phyloP scores from a whole-genome alignment of 2,329 filamentous ascomycete genomes.

The Diplocarpon mali region DNA sequence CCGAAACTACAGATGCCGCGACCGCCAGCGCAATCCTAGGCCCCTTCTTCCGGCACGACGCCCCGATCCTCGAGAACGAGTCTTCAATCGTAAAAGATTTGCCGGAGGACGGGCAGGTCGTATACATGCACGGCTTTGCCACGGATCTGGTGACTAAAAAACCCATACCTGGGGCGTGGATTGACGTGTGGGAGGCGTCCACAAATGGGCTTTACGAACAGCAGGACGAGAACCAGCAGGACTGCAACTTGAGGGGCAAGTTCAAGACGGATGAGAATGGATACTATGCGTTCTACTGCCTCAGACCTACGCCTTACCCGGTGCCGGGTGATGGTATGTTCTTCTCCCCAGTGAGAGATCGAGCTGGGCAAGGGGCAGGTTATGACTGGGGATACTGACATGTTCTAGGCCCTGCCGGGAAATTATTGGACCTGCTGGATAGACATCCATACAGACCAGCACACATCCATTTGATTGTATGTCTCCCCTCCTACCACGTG shows the following conservation, averaged over 20 bases:
- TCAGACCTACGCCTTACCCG: slow-evolving; percentile 34
- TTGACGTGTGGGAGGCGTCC: slow-evolving; percentile 55
- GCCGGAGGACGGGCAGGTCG: slow-evolving; percentile 34
- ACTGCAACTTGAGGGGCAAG: slow-evolving; percentile 51
- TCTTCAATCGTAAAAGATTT: slow-evolving; percentile 42
- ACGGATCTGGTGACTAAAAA: slow-evolving; percentile 42
- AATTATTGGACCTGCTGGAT: slow-evolving; percentile 45
- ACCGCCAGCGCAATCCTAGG: slow-evolving; percentile 47
- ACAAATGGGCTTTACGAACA: slow-evolving; percentile 49
- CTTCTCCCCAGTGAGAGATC: background rate
- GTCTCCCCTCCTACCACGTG: slow-evolving; percentile 12
- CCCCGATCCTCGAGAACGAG: slow-evolving; percentile 43
- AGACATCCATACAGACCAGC: slow-evolving; percentile 50
- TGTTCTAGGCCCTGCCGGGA: slow-evolving; percentile 40
- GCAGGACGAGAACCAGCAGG: slow-evolving; percentile 49
- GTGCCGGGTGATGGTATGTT: slow-evolving; percentile 24
- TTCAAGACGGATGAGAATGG: slow-evolving; percentile 49
- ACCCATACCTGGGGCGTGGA: slow-evolving; percentile 42
- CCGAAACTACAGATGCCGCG: slow-evolving; percentile 33
- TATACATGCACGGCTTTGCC: slow-evolving; percentile 48
- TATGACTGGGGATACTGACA: background rate
- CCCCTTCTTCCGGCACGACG: slow-evolving; percentile 52
- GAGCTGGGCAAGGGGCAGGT: too few relatives aligned
- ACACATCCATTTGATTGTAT: slow-evolving; percentile 51
- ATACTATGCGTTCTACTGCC: slow-evolving; percentile 40